Base-by-base conservation (phyloP, 2,329 filamentous ascomycete species). In the Colletotrichum paranaense region DNA sequence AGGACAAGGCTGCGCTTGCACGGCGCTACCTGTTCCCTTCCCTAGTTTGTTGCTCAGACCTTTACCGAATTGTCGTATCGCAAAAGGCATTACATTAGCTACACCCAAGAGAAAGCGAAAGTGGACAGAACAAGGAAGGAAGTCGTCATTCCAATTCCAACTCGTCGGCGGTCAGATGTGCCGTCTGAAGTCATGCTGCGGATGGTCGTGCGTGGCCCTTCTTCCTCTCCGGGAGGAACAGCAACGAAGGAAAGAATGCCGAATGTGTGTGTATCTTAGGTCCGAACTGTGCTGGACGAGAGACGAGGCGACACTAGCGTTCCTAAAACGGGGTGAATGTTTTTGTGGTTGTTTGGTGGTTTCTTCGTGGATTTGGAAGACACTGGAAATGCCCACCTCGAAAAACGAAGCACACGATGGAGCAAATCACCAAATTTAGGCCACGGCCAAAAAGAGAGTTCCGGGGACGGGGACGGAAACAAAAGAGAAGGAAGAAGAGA, bases 371-470 rank as follows among this genome's bases (percentile, higher is more conserved):
- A 7, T 46, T 46, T 46, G 42, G 42, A 46, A 46, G 42, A 19
- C 42, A 19, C 6, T 46, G 42, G 1, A 4, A 46, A n/a, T 46
- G 42, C 19, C 42, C 42, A 46, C 16, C 42, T 42, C 26, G 26
- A 28, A 62, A 62, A 62, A 62, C 19, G 42, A 62, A 62, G 60
- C 60, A 52, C 28, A 24, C 26, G 42, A 62, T 62, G 60, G 60
- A 12, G 42, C 38, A 19, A 26, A 32, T 26, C 35, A 22, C 24
- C n/a, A 24, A 28, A 26, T n/a, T 24, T 19, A 46, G 14, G 22
- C 9, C 57, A 49, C 24, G 4, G 46, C 22, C 30, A 49, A 28
- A 49, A 26, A 24, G 22, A n/a, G n/a, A 62, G n/a, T 32, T 62
- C 28, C 46, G 59, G 38, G 6, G 42, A 24, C 22, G 16, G 16